A percentile compares a stretch with the other conserved stretches of the same genome.
phyloP scores from a whole-genome alignment of 495 filamentous ascomycete genomes.

The Aspergillus cavernicola region DNA sequence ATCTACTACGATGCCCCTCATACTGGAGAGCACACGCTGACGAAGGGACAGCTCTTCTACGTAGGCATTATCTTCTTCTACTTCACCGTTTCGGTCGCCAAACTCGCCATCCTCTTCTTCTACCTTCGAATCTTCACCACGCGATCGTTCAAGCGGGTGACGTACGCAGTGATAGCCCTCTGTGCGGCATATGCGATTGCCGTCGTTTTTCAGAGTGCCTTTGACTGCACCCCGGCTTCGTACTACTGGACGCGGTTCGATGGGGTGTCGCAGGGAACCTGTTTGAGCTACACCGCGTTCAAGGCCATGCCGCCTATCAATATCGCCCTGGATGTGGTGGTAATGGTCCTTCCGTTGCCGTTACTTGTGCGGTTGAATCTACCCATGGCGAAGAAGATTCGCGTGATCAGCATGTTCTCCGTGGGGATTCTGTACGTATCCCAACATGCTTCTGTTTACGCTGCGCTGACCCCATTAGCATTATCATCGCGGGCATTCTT shows the following conservation, averaged over 20 bases:
- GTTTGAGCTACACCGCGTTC: neutral
- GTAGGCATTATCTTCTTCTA: conserved; percentile 6
- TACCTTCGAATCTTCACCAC: conserved; percentile 16
- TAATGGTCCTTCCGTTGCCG: conserved; percentile 5
- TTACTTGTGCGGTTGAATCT: neutral
- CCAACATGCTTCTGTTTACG: neutral
- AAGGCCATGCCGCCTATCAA: conserved; percentile 1
- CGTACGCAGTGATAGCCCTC: neutral
- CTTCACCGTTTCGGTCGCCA: conserved; percentile 1
- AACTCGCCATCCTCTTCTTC: conserved; percentile 16
- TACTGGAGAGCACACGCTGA: too few relatives aligned
- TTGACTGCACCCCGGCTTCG: neutral
- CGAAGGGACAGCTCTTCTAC: conserved; percentile 10
- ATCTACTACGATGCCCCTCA: too few relatives aligned
- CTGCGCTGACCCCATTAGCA: too few relatives aligned
- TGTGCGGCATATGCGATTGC: neutral
- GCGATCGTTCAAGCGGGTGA: neutral
- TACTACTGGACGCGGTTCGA: conserved; percentile 5
- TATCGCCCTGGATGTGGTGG: neutral
- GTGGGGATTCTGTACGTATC: conserved; percentile 3
- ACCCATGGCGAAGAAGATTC: conserved; percentile 3
- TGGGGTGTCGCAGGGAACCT: neutral
- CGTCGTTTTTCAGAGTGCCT: neutral
- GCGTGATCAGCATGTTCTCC: conserved; percentile 1
- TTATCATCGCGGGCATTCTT: neutral